Evolutionary conservation across 164 flowering plant species (phyloP).

Genomic region (Nelumbo lutea): DNA sequence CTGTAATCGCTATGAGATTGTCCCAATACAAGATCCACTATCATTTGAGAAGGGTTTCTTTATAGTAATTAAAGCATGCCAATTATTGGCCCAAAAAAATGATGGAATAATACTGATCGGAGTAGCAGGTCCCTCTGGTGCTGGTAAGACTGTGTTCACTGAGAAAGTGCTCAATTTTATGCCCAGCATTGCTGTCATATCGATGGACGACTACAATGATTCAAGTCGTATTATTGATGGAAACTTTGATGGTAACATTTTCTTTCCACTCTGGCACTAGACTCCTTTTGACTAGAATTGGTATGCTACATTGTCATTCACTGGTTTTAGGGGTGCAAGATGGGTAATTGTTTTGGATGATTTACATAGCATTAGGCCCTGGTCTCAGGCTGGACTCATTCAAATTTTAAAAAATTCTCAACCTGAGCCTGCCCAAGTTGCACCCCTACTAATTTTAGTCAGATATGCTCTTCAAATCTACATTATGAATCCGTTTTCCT

Average conservation of each 20-base stretch:
- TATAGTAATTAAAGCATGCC: slow-evolving; percentile 84
- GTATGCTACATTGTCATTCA: background rate
- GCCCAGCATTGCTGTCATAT: slow-evolving; percentile 88
- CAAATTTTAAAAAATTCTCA: too few relatives aligned
- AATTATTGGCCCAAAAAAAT: slow-evolving; percentile 78
- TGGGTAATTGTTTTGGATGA: too few relatives aligned
- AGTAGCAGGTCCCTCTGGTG: slow-evolving; percentile 95
- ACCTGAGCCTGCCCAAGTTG: too few relatives aligned
- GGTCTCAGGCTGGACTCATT: too few relatives aligned
- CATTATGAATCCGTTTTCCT: background rate
- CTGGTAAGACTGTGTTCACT: slow-evolving; percentile 91
- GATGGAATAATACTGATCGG: slow-evolving; percentile 82
- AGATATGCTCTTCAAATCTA: too few relatives aligned
- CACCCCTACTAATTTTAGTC: too few relatives aligned
- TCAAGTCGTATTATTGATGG: slow-evolving; percentile 91
- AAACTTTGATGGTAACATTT: slow-evolving; percentile 84
- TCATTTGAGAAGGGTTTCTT: slow-evolving; percentile 97
- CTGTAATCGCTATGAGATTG: slow-evolving; percentile 69
- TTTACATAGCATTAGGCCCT: too few relatives aligned
- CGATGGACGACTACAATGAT: slow-evolving; percentile 97
- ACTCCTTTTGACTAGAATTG: background rate
- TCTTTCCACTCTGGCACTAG: background rate
- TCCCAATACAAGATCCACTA: slow-evolving; percentile 55
- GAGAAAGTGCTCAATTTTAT: slow-evolving; percentile 86
- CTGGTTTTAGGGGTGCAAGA: background rate